phyloP scores from a whole-genome alignment of 306 rosid genomes.

The Rosa rugosa region DNA sequence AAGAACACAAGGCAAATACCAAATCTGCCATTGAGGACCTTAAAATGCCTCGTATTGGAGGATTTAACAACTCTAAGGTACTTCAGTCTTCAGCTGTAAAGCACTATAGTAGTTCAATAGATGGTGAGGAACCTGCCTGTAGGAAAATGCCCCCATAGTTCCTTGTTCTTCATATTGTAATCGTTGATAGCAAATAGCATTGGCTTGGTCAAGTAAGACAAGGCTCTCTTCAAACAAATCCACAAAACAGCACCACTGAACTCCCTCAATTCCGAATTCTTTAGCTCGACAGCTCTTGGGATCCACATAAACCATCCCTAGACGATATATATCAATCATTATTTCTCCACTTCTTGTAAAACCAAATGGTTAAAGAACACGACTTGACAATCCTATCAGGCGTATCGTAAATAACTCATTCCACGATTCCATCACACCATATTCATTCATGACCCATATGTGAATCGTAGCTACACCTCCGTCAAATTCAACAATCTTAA shows the following conservation, averaged over 20 bases:
- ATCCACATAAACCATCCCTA: no score
- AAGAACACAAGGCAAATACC: no score
- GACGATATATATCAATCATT: not conserved
- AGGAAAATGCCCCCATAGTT: no score
- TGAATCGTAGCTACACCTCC: no score
- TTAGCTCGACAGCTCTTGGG: not conserved
- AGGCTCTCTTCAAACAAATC: not conserved
- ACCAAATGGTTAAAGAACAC: not conserved
- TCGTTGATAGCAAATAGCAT: not conserved
- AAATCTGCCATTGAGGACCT: not conserved
- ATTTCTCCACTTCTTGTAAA: not conserved
- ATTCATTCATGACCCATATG: conserved; percentile 6
- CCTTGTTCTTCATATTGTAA: no score
- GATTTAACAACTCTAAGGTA: no score
- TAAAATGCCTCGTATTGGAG: no score
- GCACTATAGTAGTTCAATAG: not conserved
- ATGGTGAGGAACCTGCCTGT: no score
- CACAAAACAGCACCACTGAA: not conserved
- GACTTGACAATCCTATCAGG: not conserved
- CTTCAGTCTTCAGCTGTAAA: not conserved
- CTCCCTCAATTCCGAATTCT: not conserved
- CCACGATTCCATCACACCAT: conserved; percentile 5
- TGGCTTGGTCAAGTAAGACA: not conserved
- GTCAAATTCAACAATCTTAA: not conserved
- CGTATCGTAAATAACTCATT: not conserved